Evolutionary conservation across 768 basidiomycete species (phyloP), one percentile per base, ranked within the genome.

Genomic region (Tubosaeta brunneosetosa): DNA sequence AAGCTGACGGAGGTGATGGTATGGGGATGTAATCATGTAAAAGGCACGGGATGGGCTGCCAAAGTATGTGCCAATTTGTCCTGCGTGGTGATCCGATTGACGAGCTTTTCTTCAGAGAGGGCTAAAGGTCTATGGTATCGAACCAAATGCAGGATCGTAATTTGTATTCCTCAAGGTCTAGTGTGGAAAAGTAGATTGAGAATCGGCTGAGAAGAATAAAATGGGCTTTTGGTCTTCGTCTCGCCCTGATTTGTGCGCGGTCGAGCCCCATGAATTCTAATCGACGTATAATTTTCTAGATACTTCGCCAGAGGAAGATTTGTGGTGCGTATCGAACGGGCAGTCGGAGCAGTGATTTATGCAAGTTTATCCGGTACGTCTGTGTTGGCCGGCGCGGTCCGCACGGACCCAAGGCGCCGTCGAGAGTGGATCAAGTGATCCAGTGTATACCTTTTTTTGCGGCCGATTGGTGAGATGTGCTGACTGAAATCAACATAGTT

Each of bases 21-120:
- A 11, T 85, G 75, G 72, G 82, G 82, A 7, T 81, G 81, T 55
- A 80, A 77, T 56, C 67, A 70, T 7, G 57, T 83, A 16, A 79
- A 69, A 22, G 70, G 68, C n/a, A 68, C 64, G 3, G 80, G 77
- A 42, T 77, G 78, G 42, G 58, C 57, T 32, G 48, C 45, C 34
- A 79, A 76, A 75, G 80, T 81, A 42, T n/a, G 74, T 25, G 25
- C 11, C 22, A 10, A 42, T 7, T 4, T 40, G 47, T 17, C 25
- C 40, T 3, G 6, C 25, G 11, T 9, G 32, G 22, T 38, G 41
- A 41, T 26, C 36, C 42, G 32, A 53, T 34, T 13, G n/a, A 26
- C 3, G 4, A 19, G 12, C 4, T 8, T 37, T 26, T 22, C 49
- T 57, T 37, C 42, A 69, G 68, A 64, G 55, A 38, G 56, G 59